Conservation (phyloP, 1,284 basidiomycete genomes). For the Rhodotorula sp. region DNA sequence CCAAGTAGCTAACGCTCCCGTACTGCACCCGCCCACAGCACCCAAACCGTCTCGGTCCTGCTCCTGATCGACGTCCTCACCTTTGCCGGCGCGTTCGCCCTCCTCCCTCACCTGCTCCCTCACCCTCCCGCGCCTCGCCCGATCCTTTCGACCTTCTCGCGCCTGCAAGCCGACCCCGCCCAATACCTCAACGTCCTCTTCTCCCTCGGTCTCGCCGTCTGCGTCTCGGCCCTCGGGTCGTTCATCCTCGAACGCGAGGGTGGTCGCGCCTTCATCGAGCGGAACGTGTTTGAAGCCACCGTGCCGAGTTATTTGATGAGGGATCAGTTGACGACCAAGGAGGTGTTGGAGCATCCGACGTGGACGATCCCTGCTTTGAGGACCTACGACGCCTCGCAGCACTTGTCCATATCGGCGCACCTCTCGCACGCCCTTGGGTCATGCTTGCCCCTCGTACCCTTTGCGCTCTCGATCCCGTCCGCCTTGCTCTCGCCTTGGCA, state of each 20-base stretch:
- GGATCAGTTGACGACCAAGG: constrained; percentile 26
- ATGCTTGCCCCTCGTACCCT: constrained; percentile 19
- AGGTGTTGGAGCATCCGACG: constrained; percentile 39
- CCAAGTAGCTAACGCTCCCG: too few relatives aligned
- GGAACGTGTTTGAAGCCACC: constrained; percentile 17
- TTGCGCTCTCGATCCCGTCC: constrained; percentile 21
- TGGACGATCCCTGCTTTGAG: constrained; percentile 38
- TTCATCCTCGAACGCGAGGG: constrained; percentile 31
- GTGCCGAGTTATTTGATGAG: constrained; percentile 23
- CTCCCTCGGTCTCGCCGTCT: constrained; percentile 20
- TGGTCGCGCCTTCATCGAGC: constrained; percentile 18
- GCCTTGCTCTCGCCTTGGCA: constrained; percentile 8
- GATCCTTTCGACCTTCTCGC: constrained; percentile 13
- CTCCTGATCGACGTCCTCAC: constrained; percentile 34
- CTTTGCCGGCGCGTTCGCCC: constrained; percentile 22
- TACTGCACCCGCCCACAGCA: not conserved
- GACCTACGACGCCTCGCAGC: constrained; percentile 20
- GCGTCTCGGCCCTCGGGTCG: constrained; percentile 6
- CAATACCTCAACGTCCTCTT: constrained; percentile 29
- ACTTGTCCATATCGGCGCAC: constrained; percentile 33
- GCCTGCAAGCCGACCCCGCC: constrained; percentile 18
- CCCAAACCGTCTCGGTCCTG: constrained; percentile 19
- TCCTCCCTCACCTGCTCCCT: constrained; percentile 27
- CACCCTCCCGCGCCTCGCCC: constrained; percentile 21
- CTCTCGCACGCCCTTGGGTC: constrained; percentile 34